Base-by-base conservation (phyloP, 2,329 filamentous ascomycete species). In the Talaromyces sp. region DNA sequence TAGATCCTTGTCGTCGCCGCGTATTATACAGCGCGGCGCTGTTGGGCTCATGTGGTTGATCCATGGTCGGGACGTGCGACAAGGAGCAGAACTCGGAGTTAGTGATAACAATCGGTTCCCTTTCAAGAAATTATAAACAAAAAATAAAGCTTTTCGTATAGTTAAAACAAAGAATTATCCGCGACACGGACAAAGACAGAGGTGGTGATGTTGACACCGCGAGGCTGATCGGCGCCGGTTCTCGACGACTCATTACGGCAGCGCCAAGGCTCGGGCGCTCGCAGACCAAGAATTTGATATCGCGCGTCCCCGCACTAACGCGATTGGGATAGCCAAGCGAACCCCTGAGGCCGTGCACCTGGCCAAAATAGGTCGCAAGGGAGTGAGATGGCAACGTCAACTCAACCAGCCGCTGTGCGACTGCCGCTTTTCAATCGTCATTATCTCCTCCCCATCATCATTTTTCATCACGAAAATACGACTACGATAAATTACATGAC, bases 401-500 rank as follows among this genome's bases (percentile, higher is more conserved):
- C 74, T 70, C 74, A 76, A 70, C 73, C 70, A 68, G 69, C 62
- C 65, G 72, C 63, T 62, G 67, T 68, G 68, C 67, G 67, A 69
- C 68, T 68, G 69, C 68, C 65, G 70, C 62, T 65, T 67, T 70
- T 65, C 62, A 61, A 62, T 63, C 67, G 67, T 70, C 68, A 55
- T 67, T 72, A 70, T 67, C 74, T 75, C 73, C 77, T 79, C 75
- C 78, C 75, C 74, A 76, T 76, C 66, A 71, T 74, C 72, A 62
- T 75, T 78, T 79, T 79, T 72, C 77, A 86, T 85, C 85, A 71
- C 69, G 72, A 80, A 81, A 81, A 82, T 75, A 80, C 76, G 71
- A 73, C 73, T 75, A 77, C 72, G 69, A 70, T 72, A 76, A 79
- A 77, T 80, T 75, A 75, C 79, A 85, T 81, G 79, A 79, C 72